These are phyloP conservation scores for Kodamaea jinghongensis DNA, from an alignment of 805 yeast species.

Conservation along the genomic window DNA sequence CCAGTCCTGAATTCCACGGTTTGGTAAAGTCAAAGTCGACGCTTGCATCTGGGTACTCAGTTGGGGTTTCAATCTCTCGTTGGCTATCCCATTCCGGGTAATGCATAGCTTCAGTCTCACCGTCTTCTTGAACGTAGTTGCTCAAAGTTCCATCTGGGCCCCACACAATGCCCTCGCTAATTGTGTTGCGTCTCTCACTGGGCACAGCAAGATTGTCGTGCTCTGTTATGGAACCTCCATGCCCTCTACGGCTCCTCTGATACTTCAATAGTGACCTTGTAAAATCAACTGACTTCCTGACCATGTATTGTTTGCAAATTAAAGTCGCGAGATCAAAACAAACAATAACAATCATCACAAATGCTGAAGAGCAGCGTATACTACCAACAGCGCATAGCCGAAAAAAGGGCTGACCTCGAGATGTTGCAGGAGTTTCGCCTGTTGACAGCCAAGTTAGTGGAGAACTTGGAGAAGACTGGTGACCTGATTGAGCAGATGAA, in stretches of 20 bases:
- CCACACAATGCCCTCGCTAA: no score
- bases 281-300: conserved; percentile 16
- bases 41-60: no score
- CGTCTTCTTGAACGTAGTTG: no score
- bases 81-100: no score
- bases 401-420: conserved; percentile 52
- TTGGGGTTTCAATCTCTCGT: no score
- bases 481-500: conserved; percentile 46
- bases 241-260: conserved; percentile 4
- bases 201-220: no score
- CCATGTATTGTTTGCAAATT: conserved; percentile 6
- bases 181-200: no score
- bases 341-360: background rate
- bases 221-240: no score
- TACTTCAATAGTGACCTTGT: conserved; percentile 14
- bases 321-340: conserved; percentile 2
- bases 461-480: conserved; percentile 48
- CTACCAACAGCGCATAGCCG: conserved; percentile 31
- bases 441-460: conserved; percentile 44
- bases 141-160: no score
- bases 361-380: conserved; percentile 3
- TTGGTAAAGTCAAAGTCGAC: no score
- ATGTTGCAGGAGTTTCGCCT: conserved; percentile 46
- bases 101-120: no score
- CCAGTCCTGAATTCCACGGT: no score